Evolutionary conservation across 2,329 filamentous ascomycete species (phyloP), one percentile per base, ranked within the genome.

Genomic region (Cladosporium phlei): DNA sequence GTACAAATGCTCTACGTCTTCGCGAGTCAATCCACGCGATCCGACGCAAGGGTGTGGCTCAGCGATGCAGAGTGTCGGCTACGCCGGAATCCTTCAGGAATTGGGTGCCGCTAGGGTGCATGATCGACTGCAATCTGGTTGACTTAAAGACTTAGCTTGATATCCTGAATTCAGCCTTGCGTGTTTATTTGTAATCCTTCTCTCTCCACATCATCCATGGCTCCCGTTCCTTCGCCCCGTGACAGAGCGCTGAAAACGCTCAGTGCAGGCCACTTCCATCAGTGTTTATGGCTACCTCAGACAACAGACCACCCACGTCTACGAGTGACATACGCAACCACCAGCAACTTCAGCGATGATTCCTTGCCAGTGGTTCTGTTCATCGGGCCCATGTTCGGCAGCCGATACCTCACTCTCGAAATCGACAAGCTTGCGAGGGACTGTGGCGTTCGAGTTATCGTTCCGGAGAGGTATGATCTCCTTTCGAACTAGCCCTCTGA

Each of bases 341-440:
- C 58, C 8, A 60, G 52, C 16, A 65, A 64, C 46, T 63, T 65
- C 46, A 16, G 47, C 17, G 21, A 58, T 17, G 33, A 21, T 3
- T 46, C 12, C 2, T 37, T 63, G 1, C 61, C 62, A 21, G 52
- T 59, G 3, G 55, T 70, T 19, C 51, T 72, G 8, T 69, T 67
- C 50, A 61, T 64, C 39, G 60, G 57, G 7, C 66, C 65, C 2
- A 69, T 71, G 67, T 66, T 68, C 50, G 64, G 61, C 1, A 57
- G 52, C 4, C 52, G 69, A 47, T 70, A 59, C 49, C 14, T 58
- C 3, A 53, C 53, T 12, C 25, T 62, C 5, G 29, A 46, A 3
- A 52, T 63, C 29, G 56, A 72, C 48, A 53, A 58, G 34, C 27
- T 69, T 52, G 63, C 46, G 5, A 48, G 25, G 52, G 59, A 52